Percentiles rank a stretch among this genome's conserved stretches.
Conservation (phyloP, 1,139 yeast genomes). For the Magnusiomyces suaveolens region DNA sequence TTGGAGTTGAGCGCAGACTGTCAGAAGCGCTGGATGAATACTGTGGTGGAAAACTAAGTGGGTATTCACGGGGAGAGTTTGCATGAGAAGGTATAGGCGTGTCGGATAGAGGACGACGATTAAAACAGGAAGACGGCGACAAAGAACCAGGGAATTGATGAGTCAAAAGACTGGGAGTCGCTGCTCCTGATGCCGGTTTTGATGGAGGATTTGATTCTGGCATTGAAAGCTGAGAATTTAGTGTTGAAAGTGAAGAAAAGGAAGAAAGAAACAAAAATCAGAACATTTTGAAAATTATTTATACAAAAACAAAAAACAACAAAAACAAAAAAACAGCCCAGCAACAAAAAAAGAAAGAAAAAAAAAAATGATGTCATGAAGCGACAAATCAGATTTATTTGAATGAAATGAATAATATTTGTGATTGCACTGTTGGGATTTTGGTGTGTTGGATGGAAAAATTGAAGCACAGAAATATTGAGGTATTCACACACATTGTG, state of each 20-base stretch:
- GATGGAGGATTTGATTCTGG: background rate
- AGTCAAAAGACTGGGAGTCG: background rate
- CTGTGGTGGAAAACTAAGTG: background rate
- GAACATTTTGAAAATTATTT: no score
- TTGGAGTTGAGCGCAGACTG: background rate
- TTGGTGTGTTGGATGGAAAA: no score
- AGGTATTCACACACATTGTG: no score
- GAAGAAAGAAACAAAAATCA: background rate
- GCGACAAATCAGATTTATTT: no score
- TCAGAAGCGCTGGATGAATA: conserved; percentile 8
- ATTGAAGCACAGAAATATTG: no score
- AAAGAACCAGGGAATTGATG: background rate
- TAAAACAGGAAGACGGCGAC: conserved; percentile 6
- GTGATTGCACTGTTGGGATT: no score
- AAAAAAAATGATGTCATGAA: no score
- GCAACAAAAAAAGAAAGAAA: no score
- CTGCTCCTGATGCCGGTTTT: background rate
- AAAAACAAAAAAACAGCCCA: background rate
- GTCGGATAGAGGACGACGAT: conserved; percentile 14
- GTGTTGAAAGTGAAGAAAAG: background rate
- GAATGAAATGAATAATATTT: no score
- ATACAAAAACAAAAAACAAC: background rate
- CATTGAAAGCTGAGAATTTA: background rate
- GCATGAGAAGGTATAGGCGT: conserved; percentile 13
- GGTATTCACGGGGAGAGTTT: conserved; percentile 9